Percentiles rank a stretch among this genome's conserved stretches.
Evolutionary conservation across 2,329 filamentous ascomycete species (phyloP).

Genomic region (Spiromastix sp.): DNA sequence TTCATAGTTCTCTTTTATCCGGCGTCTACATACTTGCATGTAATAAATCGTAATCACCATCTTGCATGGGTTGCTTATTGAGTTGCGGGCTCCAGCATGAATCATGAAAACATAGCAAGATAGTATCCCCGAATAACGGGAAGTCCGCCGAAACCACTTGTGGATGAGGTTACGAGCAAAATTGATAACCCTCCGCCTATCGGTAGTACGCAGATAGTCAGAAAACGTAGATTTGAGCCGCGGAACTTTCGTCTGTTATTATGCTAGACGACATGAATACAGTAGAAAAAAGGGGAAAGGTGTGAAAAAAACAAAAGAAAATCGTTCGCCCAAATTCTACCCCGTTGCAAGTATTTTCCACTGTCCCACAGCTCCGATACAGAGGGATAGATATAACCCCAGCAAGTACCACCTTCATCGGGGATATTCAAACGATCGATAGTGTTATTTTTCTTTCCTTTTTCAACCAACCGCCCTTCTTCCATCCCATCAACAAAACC

Average conservation of each 20-base stretch:
- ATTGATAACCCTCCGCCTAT: not conserved
- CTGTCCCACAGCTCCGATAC: not conserved
- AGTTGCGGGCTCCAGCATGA: not conserved
- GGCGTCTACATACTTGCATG: no score
- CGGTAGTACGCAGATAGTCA: not conserved
- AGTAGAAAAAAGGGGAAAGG: not conserved
- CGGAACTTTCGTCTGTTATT: not conserved
- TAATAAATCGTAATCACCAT: no score
- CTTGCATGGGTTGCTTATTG: not conserved
- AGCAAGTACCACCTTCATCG: conserved; percentile 1
- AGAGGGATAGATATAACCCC: not conserved
- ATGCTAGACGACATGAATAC: conserved; percentile 2
- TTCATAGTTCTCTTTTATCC: no score
- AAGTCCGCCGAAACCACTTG: conserved; percentile 54
- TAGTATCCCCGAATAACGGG: conserved; percentile 31
- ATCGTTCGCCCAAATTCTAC: conserved; percentile 3
- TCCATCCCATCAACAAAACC: not conserved
- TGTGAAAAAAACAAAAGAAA: conserved; percentile 1
- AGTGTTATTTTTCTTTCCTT: conserved; percentile 3
- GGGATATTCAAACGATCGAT: conserved; percentile 1
- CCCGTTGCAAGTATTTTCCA: not conserved
- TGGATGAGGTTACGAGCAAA: conserved; percentile 3
- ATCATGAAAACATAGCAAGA: not conserved
- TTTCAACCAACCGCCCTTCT: not conserved
- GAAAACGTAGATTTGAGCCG: not conserved